Base-by-base conservation (phyloP, 306 rosid genomes). In the Bauhinia variegata region DNA sequence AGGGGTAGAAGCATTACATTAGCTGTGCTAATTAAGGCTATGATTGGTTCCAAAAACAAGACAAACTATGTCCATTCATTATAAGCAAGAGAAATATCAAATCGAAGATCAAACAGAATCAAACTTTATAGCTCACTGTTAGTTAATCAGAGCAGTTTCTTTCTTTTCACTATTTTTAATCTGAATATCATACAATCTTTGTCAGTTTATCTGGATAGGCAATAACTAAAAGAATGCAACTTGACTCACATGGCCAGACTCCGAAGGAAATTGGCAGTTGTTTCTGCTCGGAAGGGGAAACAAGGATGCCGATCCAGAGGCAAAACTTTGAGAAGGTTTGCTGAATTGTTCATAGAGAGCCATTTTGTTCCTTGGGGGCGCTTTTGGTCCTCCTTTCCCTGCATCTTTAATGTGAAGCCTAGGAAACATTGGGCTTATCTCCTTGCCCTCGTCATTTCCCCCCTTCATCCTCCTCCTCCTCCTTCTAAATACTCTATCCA, bases 321-420 rank as follows among this genome's bases (percentile, higher is more conserved):
- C 53, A 78, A 53, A 63, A 63, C 48, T 74, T 66, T 78, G 92
- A 68, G 87, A 78, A 75, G 95, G 85, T 16, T 71, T 65, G 68
- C 73, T 80, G 67, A 80, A 75, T 72, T 81, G 85, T 72, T 85
- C 89, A 74, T 82, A 82, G 38, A 87, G 87, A 80, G 91, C 95
- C 96, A 87, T 90, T 57, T 90, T 90, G 77, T 85, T 87, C 80
- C 95, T 87, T 71, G 91, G 88, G 43, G 95, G 95, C 62, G 89
- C 85, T 77, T 82, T 87, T 32, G 85, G 87, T 9, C 91, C 91
- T 76, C 91, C 85, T 78, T 79, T 87, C 53, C 78, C 88, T 23
- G 91, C 75, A 71, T 87, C 95, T 50, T 80, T 85, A 32, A 90
- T 81, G 84, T 83, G 84, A 51, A 90, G 74, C 89, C 95, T 87